phyloP scores from a whole-genome alignment of 257 asterid genomes.

The Plantago major region DNA sequence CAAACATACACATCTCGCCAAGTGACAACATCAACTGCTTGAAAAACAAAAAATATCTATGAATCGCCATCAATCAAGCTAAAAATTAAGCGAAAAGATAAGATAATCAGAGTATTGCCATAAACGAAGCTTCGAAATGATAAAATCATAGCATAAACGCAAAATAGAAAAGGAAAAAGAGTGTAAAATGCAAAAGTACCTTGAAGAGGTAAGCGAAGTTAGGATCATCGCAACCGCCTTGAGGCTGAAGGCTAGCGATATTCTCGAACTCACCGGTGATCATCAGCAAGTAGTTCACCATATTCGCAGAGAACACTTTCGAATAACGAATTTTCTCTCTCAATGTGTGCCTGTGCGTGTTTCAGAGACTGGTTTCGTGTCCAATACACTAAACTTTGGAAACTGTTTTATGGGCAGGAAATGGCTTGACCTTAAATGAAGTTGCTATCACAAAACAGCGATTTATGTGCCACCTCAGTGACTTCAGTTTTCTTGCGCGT shows the following conservation, averaged over 20 bases:
- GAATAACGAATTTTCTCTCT: slow-evolving; percentile 19
- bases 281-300: slow-evolving; percentile 68
- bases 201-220: slow-evolving; percentile 64
- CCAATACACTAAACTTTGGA: no score
- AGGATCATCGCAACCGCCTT: slow-evolving; percentile 71
- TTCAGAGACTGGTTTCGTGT: no score
- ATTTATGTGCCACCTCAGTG: no score
- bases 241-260: slow-evolving; percentile 73
- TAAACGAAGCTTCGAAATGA: background rate
- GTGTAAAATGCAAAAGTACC: slow-evolving; percentile 27
- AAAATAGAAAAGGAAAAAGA: background rate
- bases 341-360: slow-evolving; percentile 6
- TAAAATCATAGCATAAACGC: background rate
- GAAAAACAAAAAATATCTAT: background rate
- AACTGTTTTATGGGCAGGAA: no score
- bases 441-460: no score
- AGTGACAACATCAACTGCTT: no score
- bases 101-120: background rate
- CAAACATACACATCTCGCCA: no score
- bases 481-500: no score
- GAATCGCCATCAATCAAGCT: background rate
- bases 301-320: slow-evolving; percentile 19
- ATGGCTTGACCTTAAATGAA: no score
- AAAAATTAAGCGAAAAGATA: background rate
- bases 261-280: slow-evolving; percentile 80